phyloP scores from a whole-genome alignment of 441 rosid species.

The Sinapis alba region DNA sequence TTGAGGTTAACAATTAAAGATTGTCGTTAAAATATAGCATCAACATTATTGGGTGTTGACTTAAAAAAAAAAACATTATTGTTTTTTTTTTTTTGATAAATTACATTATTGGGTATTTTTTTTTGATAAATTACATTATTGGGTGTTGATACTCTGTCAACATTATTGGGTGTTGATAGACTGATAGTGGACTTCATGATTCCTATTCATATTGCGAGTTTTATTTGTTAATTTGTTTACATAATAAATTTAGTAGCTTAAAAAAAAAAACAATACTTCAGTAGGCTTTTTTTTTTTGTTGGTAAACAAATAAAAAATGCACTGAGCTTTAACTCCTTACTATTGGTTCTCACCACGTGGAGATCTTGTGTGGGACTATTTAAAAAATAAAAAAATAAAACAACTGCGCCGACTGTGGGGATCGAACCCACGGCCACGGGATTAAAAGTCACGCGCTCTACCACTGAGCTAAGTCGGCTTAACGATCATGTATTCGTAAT shows the following conservation, averaged over 20 bases:
- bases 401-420: conserved; percentile 11
- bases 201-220: no score
- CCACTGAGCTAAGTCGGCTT: conserved; percentile 51
- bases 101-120: no score
- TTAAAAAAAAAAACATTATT: no score
- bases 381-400: background rate
- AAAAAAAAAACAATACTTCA: no score
- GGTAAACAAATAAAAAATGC: background rate
- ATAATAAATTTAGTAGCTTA: background rate
- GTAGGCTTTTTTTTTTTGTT: background rate
- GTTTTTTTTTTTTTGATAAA: no score
- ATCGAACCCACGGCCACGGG: conserved; percentile 50
- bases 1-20: background rate
- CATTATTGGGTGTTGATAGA: no score
- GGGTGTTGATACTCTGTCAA: no score
- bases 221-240: background rate
- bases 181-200: no score
- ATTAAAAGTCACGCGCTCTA: conserved; percentile 52
- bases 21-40: no score
- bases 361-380: background rate
- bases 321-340: background rate
- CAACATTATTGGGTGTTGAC: no score
- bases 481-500: accelerated
- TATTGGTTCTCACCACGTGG: background rate
- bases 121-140: no score